Evolutionary conservation across 208 protist species (phyloP).

Genomic region (Leishmania gerbilli): DNA sequence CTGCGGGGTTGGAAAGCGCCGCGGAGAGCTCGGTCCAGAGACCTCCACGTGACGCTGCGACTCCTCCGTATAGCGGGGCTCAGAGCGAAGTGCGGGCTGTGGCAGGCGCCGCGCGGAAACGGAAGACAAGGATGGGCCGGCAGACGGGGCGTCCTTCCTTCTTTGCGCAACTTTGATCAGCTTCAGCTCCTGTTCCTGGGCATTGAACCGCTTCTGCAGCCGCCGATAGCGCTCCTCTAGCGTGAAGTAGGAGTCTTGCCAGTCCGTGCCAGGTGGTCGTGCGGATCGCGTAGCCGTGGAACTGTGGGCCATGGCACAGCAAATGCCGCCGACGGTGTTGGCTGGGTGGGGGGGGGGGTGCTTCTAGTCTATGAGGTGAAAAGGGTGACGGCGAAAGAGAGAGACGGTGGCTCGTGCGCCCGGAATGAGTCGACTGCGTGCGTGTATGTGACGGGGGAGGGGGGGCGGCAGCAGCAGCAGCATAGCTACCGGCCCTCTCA

Average conservation of each 20-base stretch:
- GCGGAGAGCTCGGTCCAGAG: not conserved
- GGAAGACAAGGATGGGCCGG: conserved; percentile 28
- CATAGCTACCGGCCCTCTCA: not conserved
- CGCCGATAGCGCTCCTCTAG: conserved; percentile 83
- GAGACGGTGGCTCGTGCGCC: not conserved
- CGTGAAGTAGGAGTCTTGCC: conserved; percentile 81
- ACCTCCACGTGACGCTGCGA: not conserved
- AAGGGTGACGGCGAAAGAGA: not conserved
- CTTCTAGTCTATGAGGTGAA: not conserved
- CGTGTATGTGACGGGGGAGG: not conserved
- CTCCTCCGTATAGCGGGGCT: not conserved
- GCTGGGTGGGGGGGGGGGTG: not conserved
- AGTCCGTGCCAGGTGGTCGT: conserved; percentile 63
- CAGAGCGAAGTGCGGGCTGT: not conserved
- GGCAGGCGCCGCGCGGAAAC: not conserved
- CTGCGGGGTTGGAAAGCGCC: not conserved
- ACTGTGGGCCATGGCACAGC: conserved; percentile 10
- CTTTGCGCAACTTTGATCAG: conserved; percentile 68
- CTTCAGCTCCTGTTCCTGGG: conserved; percentile 78
- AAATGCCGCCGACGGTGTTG: not conserved
- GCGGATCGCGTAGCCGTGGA: conserved; percentile 11
- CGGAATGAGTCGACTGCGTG: not conserved
- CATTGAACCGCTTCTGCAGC: conserved; percentile 70
- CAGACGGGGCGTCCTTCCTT: conserved; percentile 26
- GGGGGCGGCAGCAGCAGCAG: too few species aligned